A percentile compares a stretch with the other conserved stretches of the same genome.
Conservation (phyloP, 1,139 yeast species). For the Hemisphaericaspora subhashii region DNA sequence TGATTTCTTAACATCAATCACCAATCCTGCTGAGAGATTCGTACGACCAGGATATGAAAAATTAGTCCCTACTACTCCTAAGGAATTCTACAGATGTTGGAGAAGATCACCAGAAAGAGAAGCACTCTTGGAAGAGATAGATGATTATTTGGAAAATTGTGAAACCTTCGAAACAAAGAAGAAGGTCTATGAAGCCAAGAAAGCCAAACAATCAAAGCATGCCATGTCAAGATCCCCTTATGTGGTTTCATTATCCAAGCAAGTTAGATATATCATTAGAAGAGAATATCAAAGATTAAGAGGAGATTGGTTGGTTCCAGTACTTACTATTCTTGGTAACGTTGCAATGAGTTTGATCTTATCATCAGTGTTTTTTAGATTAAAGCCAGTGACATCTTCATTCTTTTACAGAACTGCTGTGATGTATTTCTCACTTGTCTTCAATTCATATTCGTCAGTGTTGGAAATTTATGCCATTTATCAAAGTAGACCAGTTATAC, state of each 20-base stretch:
- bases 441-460: constrained; percentile 56
- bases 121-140: constrained; percentile 19
- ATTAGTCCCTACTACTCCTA: constrained; percentile 25
- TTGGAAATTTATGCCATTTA: constrained; percentile 59
- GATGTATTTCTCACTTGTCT: constrained; percentile 56
- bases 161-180: constrained; percentile 20
- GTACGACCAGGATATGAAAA: constrained; percentile 46
- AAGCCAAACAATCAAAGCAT: constrained; percentile 57
- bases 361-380: constrained; percentile 64
- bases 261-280: constrained; percentile 55
- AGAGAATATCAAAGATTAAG: constrained; percentile 64
- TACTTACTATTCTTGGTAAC: constrained; percentile 62
- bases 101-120: constrained; percentile 21
- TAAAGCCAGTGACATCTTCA: constrained; percentile 47
- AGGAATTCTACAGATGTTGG: constrained; percentile 28
- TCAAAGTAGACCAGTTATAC: constrained; percentile 57
- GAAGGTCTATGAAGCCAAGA: constrained; percentile 50
- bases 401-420: constrained; percentile 59
- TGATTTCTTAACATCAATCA: constrained; percentile 74
- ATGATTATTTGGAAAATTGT: constrained; percentile 15
- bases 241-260: constrained; percentile 65
- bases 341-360: constrained; percentile 71
- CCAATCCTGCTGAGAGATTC: constrained; percentile 66
- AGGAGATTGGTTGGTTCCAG: constrained; percentile 67
- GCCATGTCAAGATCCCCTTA: constrained; percentile 57